Percentiles rank a stretch among this genome's conserved stretches.
phyloP scores from a whole-genome alignment of 352 stramenopile genomes.

The Pythium myriotylum region DNA sequence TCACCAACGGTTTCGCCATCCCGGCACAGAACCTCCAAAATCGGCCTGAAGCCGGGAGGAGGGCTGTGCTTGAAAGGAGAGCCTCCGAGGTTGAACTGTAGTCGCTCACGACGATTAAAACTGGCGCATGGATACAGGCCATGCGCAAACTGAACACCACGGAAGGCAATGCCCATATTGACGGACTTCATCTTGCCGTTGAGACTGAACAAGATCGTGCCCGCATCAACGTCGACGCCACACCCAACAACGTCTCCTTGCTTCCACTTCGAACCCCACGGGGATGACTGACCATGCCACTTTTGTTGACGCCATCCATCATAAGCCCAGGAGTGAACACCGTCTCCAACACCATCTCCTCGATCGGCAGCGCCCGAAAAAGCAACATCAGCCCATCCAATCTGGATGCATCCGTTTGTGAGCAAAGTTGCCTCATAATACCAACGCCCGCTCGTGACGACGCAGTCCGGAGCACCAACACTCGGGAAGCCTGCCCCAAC shows the following conservation, averaged over 20 bases:
- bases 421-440: conserved; percentile 94
- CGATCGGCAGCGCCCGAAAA: conserved; percentile 87
- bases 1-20: conserved; percentile 40
- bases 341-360: conserved; percentile 92
- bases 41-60: conserved; percentile 77
- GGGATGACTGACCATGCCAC: conserved; percentile 88
- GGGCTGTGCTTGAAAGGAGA: conserved; percentile 76
- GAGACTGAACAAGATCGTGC: conserved; percentile 90
- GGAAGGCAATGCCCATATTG: conserved; percentile 88
- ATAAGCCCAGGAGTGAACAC: conserved; percentile 92
- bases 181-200: conserved; percentile 90
- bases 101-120: conserved; percentile 84
- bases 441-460: conserved; percentile 80
- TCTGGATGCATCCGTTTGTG: conserved; percentile 93
- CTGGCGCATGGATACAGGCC: conserved; percentile 87
- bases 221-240: conserved; percentile 84
- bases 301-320: conserved; percentile 92
- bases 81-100: conserved; percentile 89
- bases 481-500: conserved; percentile 85
- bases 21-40: conserved; percentile 69
- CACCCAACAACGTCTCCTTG: conserved; percentile 92
- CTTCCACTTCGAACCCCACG: conserved; percentile 92
- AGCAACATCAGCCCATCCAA: conserved; percentile 91
- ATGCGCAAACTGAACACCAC: conserved; percentile 76
- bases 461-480: conserved; percentile 79